Conservation (phyloP, 1,284 basidiomycete genomes). For the Polyporus tsugae region DNA sequence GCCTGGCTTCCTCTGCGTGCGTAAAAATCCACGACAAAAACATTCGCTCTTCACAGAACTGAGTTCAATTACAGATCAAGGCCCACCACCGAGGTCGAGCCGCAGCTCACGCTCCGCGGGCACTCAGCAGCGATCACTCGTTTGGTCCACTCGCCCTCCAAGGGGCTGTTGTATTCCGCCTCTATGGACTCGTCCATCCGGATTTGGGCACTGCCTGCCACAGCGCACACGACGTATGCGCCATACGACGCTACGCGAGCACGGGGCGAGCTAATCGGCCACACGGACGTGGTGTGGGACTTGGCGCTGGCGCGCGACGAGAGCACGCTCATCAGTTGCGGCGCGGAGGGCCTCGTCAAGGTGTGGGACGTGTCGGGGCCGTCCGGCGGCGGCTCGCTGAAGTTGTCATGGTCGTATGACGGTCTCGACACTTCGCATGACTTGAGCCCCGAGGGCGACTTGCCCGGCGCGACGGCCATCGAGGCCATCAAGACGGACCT, state of each 20-base stretch:
- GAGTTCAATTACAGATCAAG: constrained; percentile 54
- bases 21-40: constrained; percentile 42
- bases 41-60: constrained; percentile 27
- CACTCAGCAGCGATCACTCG: constrained; percentile 94
- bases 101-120: constrained; percentile 91
- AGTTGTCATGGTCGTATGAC: constrained; percentile 81
- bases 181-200: constrained; percentile 94
- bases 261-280: constrained; percentile 86
- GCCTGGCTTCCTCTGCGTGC: constrained; percentile 76
- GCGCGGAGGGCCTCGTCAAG: constrained; percentile 92
- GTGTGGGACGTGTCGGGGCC: constrained; percentile 87
- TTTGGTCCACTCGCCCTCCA: constrained; percentile 83
- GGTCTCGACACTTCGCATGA: constrained; percentile 61
- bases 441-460: constrained; percentile 57
- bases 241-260: constrained; percentile 85
- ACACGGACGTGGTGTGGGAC: constrained; percentile 97
- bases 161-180: constrained; percentile 86
- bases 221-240: constrained; percentile 84
- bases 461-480: constrained; percentile 81
- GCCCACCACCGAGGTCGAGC: constrained; percentile 84
- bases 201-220: constrained; percentile 84
- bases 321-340: constrained; percentile 86
- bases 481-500: constrained; percentile 82
- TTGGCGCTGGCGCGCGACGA: constrained; percentile 81
- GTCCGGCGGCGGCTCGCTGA: constrained; percentile 65